Evolutionary conservation across 306 rosid genomes (phyloP), one percentile per base, ranked within the genome.

Genomic region (Pueraria montana): DNA sequence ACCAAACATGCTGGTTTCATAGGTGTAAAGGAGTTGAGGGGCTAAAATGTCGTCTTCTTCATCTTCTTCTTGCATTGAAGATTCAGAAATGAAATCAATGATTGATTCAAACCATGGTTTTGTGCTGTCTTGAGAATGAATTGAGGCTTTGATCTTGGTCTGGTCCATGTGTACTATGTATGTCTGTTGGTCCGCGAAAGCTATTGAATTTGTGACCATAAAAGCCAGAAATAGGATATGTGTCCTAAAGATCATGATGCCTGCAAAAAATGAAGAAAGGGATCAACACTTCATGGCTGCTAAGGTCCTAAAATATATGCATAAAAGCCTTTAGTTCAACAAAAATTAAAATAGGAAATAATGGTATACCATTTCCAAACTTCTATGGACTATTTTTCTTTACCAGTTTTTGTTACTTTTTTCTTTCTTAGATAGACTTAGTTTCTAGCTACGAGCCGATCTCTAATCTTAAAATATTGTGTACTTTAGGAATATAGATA

Each of bases 91-190:
- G 77, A 84, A 88, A 80, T 93, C 85, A 43, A 87, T 71, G 62
- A 92, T 76, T 34, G 84, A 50, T 59, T 82, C 56, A 78, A 55
- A 88, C 93, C 93, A 88, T 80, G 78, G 78, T 82, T 86, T 83
- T 63, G 87, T 48, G 74, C 20, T 74, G 74, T 70, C 86, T 67
- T 49, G 89, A 62, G 84, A 80, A 74, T 84, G 86, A 84, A 73
- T 40, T 7, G 83, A 52, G 43, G 87, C 70, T 46, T 27, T 21
- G 67, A 91, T 87, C 77, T 86, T 87, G 24, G 87, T 72, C 79
- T 80, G 80, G 89, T 93, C 95, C 89, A 91, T 88, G 84, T 93
- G 92, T 49, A 93, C 74, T 67, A 93, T 91, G 87, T 86, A 93
- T 3, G 95, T 88, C 64, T 88, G 86, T 30, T 84, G 77, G 45